A percentile compares a stretch with the other conserved stretches of the same genome.
phyloP scores from a whole-genome alignment of 192 early-diverging fungal genomes.

The Podila clonocystis region DNA sequence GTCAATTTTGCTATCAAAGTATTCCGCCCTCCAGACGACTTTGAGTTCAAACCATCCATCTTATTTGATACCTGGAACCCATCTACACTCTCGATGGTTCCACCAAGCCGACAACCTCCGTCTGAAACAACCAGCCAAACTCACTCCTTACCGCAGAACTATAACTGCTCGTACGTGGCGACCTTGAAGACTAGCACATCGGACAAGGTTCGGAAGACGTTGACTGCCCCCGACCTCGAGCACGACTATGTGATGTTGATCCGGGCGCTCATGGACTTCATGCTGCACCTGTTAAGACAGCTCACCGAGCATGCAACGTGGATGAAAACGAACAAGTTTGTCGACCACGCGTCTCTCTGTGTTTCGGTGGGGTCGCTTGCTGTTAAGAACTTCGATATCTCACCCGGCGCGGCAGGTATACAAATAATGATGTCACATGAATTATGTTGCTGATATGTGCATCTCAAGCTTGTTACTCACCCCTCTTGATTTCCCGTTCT shows the following conservation, averaged over 20 bases:
- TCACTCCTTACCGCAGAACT: background rate
- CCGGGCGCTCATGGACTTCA: conserved; percentile 15
- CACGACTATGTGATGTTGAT: conserved; percentile 18
- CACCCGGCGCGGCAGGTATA: too few species aligned
- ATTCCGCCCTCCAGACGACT: background rate
- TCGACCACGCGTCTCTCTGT: background rate
- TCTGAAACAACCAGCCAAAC: background rate
- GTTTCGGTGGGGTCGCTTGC: too few species aligned
- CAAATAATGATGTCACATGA: too few species aligned
- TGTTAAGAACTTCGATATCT: too few species aligned
- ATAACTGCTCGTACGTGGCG: too few species aligned
- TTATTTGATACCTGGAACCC: background rate
- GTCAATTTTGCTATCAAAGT: background rate
- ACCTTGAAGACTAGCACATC: background rate
- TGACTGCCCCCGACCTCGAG: conserved; percentile 9
- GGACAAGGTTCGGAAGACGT: background rate
- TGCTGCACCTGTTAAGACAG: conserved; percentile 7
- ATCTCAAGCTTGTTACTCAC: too few species aligned
- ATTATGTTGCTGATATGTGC: too few species aligned
- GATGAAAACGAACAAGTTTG: background rate
- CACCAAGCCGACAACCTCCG: too few species aligned
- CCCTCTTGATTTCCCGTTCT: too few species aligned
- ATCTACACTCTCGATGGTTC: background rate
- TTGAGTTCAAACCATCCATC: background rate
- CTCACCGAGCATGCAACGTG: background rate